Base-by-base conservation (phyloP, 2,329 filamentous ascomycete species). In the Neofusicoccum umdonicola region DNA sequence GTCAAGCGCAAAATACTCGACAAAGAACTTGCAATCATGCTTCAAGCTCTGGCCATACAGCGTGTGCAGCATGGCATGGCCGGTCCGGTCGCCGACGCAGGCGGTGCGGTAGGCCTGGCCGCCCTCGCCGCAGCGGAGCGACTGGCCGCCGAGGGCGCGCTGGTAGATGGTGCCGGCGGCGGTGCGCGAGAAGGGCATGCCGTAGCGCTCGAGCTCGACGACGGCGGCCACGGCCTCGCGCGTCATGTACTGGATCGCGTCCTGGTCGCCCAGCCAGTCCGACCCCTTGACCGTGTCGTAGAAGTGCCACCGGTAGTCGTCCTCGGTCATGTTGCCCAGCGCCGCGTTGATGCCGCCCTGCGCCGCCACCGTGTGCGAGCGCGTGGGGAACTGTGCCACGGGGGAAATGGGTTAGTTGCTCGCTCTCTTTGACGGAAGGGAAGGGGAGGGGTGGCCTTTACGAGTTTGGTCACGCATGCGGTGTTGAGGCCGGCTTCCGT, bases 311-410 rank as follows among this genome's bases (percentile, higher is more conserved):
- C 83, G 78, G 82, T 82, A 87, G 68, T 85, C 83, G 71, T 86
- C 84, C 68, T 81, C 75, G 44, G 80, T 80, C 81, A 84, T 84
- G 69, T 85, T 84, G 68, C 83, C 84, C 15, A 86, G 74, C 3
- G 84, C 84, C 9, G 84, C 84, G 72, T 86, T 86, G 72, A 88
- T 88, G 68, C 87, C 87, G 67, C 87, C 86, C 76, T 89, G 87
- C 27, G 87, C 87, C n/a, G 87, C 87, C 65, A 88, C 87, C 11
- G 86, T 89, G 75, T 88, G 86, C 69, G 82, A 85, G 77, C 87
- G 80, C 17, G 87, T 88, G 37, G 85, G 85, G 73, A 88, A 88
- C 39, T 63, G 19, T 22, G 8, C 22, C 19, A 22, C 22, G 22
- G 22, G 22, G 22, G 22, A 3, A 3, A 22, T 22, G 22, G 22